Evolutionary conservation across 2,329 filamentous ascomycete genomes (phyloP), one percentile per base, ranked within the genome.

Genomic region (Penicillium italicum): DNA sequence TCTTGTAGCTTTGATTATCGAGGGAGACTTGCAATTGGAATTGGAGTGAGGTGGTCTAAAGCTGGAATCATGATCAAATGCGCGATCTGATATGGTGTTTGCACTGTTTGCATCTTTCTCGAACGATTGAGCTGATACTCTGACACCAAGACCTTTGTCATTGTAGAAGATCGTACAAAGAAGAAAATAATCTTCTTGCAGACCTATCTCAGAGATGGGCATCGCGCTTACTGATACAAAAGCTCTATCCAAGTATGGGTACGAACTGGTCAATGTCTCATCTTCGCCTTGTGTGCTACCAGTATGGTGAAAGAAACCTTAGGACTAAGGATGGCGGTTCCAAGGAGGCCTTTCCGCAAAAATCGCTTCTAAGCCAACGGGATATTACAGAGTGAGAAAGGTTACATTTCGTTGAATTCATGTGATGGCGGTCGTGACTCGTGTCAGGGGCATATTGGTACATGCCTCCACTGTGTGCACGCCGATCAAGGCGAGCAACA

Each of bases 31-130:
- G 9, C 4, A 16, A 18, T 51, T 50, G 46, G 16, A 51, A 45
- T 51, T 34, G 28, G 20, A 38, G 47, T 7, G 47, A 43, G 18
- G 47, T 33, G 12, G 30, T 44, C 33, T 26, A 10, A 16, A 45
- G 20, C 36, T 36, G 26, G 45, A 44, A 42, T 43, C 4, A 18
- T 31, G 45, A 34, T 54, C 42, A 44, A 22, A 44, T 54, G 47
- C 51, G 41, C 51, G 44, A 56, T 50, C 40, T 49, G 58, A 50
- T 61, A 47, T 20, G 18, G 16, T 45, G 50, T 62, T 63, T 61
- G 60, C 51, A 63, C 16, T 50, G 61, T 63, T 61, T 62, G 60
- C 52, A 50, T 18, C 12, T 14, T 41, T 8, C 4, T 1, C 1
- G 26, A 10, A 12, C 10, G 41, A 33, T 18, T 33, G 28, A 9